Conservation (phyloP, 2,329 filamentous ascomycete genomes). For the Stromatinia cepivora region DNA sequence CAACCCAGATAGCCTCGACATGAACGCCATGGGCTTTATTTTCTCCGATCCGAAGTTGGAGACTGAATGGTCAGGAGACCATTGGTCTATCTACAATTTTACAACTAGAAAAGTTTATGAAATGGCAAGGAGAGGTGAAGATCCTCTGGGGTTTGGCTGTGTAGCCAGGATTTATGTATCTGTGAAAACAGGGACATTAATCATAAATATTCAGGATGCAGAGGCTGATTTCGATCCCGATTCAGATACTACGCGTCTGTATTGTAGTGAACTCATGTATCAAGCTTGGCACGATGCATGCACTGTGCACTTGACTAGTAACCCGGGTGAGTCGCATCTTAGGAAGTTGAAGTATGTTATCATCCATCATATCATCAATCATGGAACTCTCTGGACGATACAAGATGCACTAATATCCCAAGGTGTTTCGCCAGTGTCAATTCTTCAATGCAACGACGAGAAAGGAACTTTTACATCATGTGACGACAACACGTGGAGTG, state of each 20-base stretch:
- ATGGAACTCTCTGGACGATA: background rate
- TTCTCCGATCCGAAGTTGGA: background rate
- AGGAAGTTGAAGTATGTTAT: background rate
- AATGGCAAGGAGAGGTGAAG: rapidly evolving
- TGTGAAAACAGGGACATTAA: background rate
- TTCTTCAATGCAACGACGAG: too few species aligned
- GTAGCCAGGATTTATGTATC: background rate
- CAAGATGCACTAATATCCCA: background rate
- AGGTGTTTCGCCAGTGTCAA: background rate
- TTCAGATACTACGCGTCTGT: background rate
- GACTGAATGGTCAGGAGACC: background rate
- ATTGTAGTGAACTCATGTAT: background rate
- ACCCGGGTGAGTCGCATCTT: too few species aligned
- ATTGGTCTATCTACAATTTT: background rate
- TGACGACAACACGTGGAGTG: background rate
- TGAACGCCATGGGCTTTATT: background rate
- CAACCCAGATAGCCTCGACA: too few species aligned
- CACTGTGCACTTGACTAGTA: background rate
- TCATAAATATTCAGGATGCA: background rate
- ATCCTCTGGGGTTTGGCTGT: too few species aligned
- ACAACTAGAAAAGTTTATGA: background rate
- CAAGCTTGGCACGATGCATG: conserved; percentile 4
- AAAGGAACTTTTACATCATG: background rate
- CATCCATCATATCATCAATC: background rate
- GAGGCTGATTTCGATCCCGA: background rate